Evolutionary conservation across 805 yeast species (phyloP).

Genomic region (Pichia paraexigua): DNA sequence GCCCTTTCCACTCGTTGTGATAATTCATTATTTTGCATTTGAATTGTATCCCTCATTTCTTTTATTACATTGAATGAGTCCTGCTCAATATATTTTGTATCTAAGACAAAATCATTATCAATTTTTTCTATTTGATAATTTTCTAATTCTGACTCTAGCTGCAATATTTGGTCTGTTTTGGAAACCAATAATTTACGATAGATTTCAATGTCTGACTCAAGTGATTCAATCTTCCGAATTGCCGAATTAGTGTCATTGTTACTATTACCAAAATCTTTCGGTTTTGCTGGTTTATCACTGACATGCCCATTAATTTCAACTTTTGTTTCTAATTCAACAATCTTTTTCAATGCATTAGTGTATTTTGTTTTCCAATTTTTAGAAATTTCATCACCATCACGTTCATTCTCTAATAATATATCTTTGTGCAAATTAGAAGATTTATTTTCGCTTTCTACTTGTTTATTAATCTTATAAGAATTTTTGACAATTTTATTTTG

Average conservation of each 20-base stretch:
- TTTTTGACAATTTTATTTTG: background rate
- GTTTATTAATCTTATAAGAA: background rate
- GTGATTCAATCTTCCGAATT: background rate
- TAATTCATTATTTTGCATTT: slow-evolving; percentile 2
- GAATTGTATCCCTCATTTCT: slow-evolving; percentile 4
- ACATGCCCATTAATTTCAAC: background rate
- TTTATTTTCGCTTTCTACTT: background rate
- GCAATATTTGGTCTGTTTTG: slow-evolving; percentile 6
- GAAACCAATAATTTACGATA: slow-evolving; percentile 5
- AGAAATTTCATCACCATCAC: background rate
- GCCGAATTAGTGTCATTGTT: background rate
- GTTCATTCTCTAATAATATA: background rate
- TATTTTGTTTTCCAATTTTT: slow-evolving; percentile 4
- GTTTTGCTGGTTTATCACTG: background rate
- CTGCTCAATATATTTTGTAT: background rate
- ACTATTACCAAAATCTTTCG: background rate
- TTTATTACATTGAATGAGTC: background rate
- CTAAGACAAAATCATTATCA: background rate
- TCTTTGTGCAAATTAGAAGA: background rate
- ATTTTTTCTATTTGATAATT: background rate
- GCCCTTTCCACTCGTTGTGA: slow-evolving; percentile 4
- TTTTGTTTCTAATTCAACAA: slow-evolving; percentile 4
- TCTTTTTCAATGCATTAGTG: slow-evolving; percentile 4
- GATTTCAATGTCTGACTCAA: slow-evolving; percentile 4
- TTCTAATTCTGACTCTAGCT: slow-evolving; percentile 1